Percentiles rank a stretch among this genome's conserved stretches.
phyloP scores from a whole-genome alignment of 2,329 filamentous ascomycete genomes.

The Alternaria novae-zelandiae region DNA sequence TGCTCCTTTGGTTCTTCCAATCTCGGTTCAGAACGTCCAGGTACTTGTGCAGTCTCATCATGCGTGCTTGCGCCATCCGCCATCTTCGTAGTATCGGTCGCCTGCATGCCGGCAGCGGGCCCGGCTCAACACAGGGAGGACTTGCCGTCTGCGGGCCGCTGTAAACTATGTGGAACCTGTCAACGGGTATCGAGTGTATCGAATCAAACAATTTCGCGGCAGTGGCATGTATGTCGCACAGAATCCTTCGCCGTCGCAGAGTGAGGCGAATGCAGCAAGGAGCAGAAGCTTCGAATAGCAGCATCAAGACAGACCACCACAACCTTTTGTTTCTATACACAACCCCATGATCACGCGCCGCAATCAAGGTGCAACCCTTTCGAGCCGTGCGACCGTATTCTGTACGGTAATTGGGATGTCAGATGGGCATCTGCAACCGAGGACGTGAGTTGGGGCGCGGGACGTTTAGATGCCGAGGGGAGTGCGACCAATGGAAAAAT shows the following conservation, averaged over 20 bases:
- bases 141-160: slow-evolving; percentile 14
- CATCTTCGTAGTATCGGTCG: neutral
- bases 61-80: neutral
- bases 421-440: neutral
- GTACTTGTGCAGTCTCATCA: neutral
- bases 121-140: slow-evolving; percentile 3
- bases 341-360: neutral
- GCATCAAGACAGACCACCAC: neutral
- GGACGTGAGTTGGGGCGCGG: neutral
- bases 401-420: neutral
- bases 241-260: no score
- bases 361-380: neutral
- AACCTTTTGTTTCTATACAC: neutral
- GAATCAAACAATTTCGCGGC: neutral
- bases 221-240: neutral
- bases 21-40: neutral
- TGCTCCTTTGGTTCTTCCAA: neutral
- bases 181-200: neutral
- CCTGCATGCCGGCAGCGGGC: slow-evolving; percentile 10
- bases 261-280: neutral
- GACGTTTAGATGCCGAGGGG: neutral
- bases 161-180: neutral
- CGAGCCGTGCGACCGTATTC: neutral
- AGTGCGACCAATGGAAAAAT: neutral
- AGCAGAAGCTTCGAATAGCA: neutral